Percentiles rank a stretch among this genome's conserved stretches.
phyloP scores from a whole-genome alignment of 805 yeast genomes.

The Pichia manshurica region DNA sequence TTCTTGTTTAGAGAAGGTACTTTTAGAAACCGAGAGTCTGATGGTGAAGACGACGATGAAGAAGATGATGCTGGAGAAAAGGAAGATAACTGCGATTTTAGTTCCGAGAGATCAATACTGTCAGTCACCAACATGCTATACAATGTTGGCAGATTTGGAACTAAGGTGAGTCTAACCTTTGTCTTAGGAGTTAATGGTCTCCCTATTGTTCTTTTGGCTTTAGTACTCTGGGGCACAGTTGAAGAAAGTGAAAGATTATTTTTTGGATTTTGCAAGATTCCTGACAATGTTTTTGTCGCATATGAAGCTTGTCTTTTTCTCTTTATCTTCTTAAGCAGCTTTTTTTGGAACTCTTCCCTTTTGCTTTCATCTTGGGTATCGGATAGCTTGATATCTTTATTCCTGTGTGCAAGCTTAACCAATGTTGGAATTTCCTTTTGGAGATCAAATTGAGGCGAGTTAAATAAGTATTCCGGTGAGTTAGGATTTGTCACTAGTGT shows the following conservation, averaged over 20 bases:
- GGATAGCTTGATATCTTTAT: conserved; percentile 10
- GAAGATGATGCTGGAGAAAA: neutral
- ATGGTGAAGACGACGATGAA: neutral
- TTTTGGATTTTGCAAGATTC: neutral
- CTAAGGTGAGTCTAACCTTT: conserved; percentile 42
- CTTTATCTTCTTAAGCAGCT: conserved; percentile 8
- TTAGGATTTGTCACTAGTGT: conserved; percentile 4
- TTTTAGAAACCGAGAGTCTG: neutral
- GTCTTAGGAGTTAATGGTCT: conserved; percentile 48
- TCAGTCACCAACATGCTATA: conserved; percentile 38
- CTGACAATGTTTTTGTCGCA: too few species aligned
- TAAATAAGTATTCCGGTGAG: neutral
- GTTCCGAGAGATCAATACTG: conserved; percentile 10
- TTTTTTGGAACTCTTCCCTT: neutral
- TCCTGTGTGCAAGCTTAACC: conserved; percentile 13
- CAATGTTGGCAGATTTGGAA: conserved; percentile 38
- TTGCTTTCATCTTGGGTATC: conserved; percentile 6
- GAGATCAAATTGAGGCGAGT: conserved; percentile 5
- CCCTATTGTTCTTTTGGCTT: conserved; percentile 26
- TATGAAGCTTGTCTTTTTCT: neutral
- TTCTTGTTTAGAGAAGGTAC: neutral
- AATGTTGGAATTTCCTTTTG: neutral
- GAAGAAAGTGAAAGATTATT: neutral
- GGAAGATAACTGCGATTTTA: neutral
- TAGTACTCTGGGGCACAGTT: neutral